Conservation (phyloP, 192 early-diverging fungal genomes). For the Linderina pennispora region DNA sequence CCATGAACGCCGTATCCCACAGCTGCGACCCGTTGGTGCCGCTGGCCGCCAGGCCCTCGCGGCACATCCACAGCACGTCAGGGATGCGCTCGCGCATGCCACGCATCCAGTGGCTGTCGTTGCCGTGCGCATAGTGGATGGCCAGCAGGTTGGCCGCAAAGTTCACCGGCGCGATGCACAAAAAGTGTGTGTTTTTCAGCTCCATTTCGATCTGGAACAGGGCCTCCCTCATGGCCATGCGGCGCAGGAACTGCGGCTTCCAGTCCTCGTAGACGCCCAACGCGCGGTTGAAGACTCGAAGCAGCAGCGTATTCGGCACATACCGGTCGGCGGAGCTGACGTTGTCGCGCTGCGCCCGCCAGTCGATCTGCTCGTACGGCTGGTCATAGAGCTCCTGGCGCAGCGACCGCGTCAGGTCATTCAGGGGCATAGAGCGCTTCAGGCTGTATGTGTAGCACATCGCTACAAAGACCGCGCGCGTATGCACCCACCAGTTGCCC, state of each 20-base stretch:
- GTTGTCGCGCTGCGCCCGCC: conserved; percentile 76
- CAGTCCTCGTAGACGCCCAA: conserved; percentile 69
- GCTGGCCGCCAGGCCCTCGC: conserved; percentile 87
- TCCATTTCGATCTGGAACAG: conserved; percentile 82
- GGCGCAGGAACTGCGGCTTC: conserved; percentile 50
- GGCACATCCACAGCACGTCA: conserved; percentile 92
- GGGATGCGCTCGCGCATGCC: conserved; percentile 61
- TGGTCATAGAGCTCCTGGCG: conserved; percentile 86
- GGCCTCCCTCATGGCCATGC: conserved; percentile 65
- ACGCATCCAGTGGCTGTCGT: conserved; percentile 72
- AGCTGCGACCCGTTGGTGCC: conserved; percentile 97
- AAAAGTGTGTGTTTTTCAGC: conserved; percentile 80
- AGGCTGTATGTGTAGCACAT: conserved; percentile 91
- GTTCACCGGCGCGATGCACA: conserved; percentile 94
- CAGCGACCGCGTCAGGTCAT: conserved; percentile 66
- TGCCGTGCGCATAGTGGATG: conserved; percentile 79
- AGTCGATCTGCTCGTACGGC: conserved; percentile 81
- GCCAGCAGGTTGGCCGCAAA: conserved; percentile 89
- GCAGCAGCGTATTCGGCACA: conserved; percentile 70
- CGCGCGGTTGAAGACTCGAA: conserved; percentile 69
- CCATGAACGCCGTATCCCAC: conserved; percentile 90
- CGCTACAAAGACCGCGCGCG: conserved; percentile 87
- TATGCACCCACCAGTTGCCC: conserved; percentile 92
- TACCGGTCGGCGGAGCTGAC: conserved; percentile 77
- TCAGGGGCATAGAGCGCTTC: conserved; percentile 52